A percentile compares a stretch with the other conserved stretches of the same genome.
Conservation (phyloP, 352 stramenopile species). For the Phytophthora sansomeana region DNA sequence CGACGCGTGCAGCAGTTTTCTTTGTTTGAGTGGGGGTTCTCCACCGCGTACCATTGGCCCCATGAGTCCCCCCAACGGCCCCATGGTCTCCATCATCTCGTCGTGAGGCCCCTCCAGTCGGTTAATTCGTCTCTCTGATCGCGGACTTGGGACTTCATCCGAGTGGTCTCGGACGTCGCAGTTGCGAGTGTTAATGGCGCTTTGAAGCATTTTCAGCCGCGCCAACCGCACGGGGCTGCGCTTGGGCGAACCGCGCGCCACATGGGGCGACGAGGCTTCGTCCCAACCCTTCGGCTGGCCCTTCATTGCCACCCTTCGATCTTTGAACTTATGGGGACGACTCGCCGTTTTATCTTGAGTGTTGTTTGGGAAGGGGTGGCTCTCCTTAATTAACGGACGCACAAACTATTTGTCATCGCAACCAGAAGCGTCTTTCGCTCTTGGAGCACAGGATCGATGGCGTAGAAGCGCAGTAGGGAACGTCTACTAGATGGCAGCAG, state of each 20-base stretch:
- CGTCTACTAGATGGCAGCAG: too few species aligned
- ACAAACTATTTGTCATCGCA: not conserved
- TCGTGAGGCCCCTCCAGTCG: slow-evolving; percentile 43
- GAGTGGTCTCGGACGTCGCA: slow-evolving; percentile 67
- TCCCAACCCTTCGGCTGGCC: slow-evolving; percentile 31
- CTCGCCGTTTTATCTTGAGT: slow-evolving; percentile 17
- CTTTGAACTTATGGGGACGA: slow-evolving; percentile 19
- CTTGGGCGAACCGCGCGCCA: slow-evolving; percentile 57
- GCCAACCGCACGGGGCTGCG: slow-evolving; percentile 80
- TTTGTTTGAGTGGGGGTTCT: slow-evolving; percentile 47
- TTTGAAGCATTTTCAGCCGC: slow-evolving; percentile 85
- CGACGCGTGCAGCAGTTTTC: slow-evolving; percentile 33
- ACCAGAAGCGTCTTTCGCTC: not conserved
- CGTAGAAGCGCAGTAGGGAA: too few species aligned
- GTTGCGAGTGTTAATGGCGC: slow-evolving; percentile 82
- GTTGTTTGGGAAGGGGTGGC: slow-evolving; percentile 13
- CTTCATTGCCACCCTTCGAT: slow-evolving; percentile 38
- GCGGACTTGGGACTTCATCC: slow-evolving; percentile 32
- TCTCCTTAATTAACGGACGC: slow-evolving; percentile 3
- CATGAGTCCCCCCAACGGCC: slow-evolving; percentile 74
- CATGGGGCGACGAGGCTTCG: slow-evolving; percentile 36
- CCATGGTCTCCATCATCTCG: slow-evolving; percentile 74
- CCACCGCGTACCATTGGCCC: slow-evolving; percentile 25
- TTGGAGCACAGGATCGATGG: too few species aligned
- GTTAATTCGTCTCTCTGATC: slow-evolving; percentile 35